These are phyloP conservation scores for Madurella fahalii DNA, from an alignment of 2,329 filamentous ascomycete genomes.

Conservation along the genomic window DNA sequence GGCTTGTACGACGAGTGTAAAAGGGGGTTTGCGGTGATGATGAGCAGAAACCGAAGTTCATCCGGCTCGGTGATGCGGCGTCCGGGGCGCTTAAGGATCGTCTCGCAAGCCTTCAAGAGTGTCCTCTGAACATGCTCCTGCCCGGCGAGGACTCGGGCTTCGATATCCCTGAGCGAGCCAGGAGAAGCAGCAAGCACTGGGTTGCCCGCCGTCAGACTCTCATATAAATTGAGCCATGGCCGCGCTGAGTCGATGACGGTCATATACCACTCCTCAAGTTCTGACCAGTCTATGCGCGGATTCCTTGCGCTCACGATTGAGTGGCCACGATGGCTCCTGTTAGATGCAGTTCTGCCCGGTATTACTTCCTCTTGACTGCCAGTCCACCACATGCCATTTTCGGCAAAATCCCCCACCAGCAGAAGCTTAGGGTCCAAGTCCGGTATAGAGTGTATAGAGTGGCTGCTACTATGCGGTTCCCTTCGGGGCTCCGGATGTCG, in stretches of 20 bases:
- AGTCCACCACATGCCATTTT: constrained; percentile 82
- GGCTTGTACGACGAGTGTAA: constrained; percentile 48
- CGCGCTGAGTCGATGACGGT: constrained; percentile 63
- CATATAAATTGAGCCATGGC: constrained; percentile 60
- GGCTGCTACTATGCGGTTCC: constrained; percentile 35
- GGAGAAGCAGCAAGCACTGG: constrained; percentile 31
- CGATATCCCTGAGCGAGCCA: constrained; percentile 41
- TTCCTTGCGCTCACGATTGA: constrained; percentile 54
- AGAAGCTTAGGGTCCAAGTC: constrained; percentile 73
- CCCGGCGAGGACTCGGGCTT: constrained; percentile 48
- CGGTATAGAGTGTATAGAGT: constrained; percentile 45
- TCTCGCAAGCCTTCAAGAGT: constrained; percentile 74
- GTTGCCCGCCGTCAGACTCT: constrained; percentile 44
- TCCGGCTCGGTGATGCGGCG: constrained; percentile 62
- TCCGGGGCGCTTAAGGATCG: constrained; percentile 73
- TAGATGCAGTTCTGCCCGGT: constrained; percentile 32
- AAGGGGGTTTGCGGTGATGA: constrained; percentile 75
- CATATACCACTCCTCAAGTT: constrained; percentile 71
- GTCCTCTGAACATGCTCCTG: constrained; percentile 66
- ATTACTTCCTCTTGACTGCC: constrained; percentile 48
- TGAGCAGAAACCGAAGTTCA: constrained; percentile 72
- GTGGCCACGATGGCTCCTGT: constrained; percentile 31
- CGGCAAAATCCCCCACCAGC: constrained; percentile 68
- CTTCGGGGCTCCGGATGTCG: constrained; percentile 32
- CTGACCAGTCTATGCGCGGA: constrained; percentile 70